Conservation (phyloP, 164 flowering plant genomes). For the Piper betle region DNA sequence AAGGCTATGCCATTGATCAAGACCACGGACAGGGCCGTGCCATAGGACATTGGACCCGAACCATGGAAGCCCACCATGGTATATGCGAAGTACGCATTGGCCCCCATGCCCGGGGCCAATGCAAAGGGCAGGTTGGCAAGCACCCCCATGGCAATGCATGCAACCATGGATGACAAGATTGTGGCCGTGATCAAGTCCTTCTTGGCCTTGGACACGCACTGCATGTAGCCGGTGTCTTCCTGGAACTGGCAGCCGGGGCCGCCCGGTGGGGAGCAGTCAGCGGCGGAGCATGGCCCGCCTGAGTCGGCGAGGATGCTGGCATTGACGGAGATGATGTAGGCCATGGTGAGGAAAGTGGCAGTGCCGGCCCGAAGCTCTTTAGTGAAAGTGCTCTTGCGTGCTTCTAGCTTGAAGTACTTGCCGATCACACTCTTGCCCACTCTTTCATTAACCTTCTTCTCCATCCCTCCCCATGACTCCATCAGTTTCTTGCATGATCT, state of each 20-base stretch:
- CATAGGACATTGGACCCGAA: conserved; percentile 49
- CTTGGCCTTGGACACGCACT: conserved; percentile 39
- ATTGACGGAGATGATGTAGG: conserved; percentile 72
- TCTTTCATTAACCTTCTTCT: conserved; percentile 31
- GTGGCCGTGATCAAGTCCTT: conserved; percentile 76
- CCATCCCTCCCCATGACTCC: conserved; percentile 30
- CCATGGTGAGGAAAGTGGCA: conserved; percentile 89
- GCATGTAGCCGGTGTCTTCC: conserved; percentile 43
- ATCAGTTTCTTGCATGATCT: conserved; percentile 15
- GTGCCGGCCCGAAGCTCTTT: conserved; percentile 65
- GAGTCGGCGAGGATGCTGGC: conserved; percentile 73
- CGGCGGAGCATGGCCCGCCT: conserved; percentile 57
- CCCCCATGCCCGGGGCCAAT: conserved; percentile 83
- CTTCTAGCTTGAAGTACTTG: conserved; percentile 63
- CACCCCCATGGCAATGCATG: conserved; percentile 63
- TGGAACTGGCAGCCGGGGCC: conserved; percentile 34
- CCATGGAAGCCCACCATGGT: conserved; percentile 80
- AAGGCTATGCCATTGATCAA: conserved; percentile 52
- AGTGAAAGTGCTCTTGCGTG: conserved; percentile 53
- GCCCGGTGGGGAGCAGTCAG: conserved; percentile 38
- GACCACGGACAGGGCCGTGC: conserved; percentile 54
- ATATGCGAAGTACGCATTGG: conserved; percentile 73
- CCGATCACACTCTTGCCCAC: conserved; percentile 49
- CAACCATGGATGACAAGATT: conserved; percentile 48
- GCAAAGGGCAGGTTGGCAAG: conserved; percentile 66